Evolutionary conservation across 2,329 filamentous ascomycete genomes (phyloP).

Genomic region (Phialemonium atrogriseum): DNA sequence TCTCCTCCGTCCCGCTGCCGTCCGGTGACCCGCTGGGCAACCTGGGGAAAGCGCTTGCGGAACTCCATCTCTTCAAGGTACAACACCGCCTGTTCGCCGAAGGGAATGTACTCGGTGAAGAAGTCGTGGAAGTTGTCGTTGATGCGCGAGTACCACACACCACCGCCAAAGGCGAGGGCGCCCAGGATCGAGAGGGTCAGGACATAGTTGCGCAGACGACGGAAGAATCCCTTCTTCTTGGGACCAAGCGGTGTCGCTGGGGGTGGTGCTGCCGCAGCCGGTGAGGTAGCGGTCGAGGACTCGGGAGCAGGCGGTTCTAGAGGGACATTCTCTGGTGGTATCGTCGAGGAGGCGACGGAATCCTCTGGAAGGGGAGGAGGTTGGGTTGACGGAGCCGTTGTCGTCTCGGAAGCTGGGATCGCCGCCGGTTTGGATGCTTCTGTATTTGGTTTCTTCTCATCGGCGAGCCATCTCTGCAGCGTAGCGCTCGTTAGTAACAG

Average conservation of each 20-base stretch:
- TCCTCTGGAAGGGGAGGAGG: conserved; percentile 26
- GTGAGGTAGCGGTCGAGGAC: conserved; percentile 17
- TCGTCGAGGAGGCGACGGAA: conserved; percentile 27
- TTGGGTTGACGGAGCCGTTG: conserved; percentile 36
- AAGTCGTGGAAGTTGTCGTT: conserved; percentile 98
- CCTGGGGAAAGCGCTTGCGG: conserved; percentile 66
- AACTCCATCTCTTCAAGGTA: conserved; percentile 96
- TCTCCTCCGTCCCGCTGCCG: conserved; percentile 50
- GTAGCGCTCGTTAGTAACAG: conserved; percentile 8
- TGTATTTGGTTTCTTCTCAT: conserved; percentile 41
- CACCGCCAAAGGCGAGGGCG: conserved; percentile 72
- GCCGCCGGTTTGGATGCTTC: conserved; percentile 40
- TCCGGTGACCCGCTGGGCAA: conserved; percentile 36
- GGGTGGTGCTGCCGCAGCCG: conserved; percentile 22
- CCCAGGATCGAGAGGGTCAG: conserved; percentile 70
- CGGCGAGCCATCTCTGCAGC: conserved; percentile 49
- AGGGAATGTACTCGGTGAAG: conserved; percentile 95
- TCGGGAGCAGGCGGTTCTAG: conserved; percentile 30
- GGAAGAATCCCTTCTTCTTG: conserved; percentile 57
- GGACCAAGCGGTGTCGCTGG: conserved; percentile 20
- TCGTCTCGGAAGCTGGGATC: conserved; percentile 45
- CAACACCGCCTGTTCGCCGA: conserved; percentile 86
- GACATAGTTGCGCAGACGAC: conserved; percentile 69
- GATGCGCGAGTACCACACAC: conserved; percentile 85
- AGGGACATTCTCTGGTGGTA: conserved; percentile 28